Conservation (phyloP, 345 rosid species). For the Linum usitatissimum region DNA sequence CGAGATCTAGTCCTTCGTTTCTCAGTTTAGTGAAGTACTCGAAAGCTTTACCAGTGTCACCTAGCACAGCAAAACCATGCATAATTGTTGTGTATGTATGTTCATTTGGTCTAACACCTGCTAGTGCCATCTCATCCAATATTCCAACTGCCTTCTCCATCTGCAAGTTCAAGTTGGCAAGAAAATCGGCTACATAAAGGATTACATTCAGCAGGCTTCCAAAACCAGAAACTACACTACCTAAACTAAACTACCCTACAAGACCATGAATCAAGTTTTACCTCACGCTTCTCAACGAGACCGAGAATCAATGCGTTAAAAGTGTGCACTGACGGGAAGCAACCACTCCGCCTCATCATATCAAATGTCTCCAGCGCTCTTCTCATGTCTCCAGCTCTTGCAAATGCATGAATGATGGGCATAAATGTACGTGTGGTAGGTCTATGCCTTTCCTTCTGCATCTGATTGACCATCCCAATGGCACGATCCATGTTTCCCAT, state of each 20-base stretch:
- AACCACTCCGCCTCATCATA: conserved; percentile 86
- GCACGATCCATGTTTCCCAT: conserved; percentile 98
- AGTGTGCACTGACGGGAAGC: conserved; percentile 87
- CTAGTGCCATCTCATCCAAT: conserved; percentile 76
- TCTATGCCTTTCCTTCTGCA: conserved; percentile 73
- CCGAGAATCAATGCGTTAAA: conserved; percentile 88
- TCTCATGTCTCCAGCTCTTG: conserved; percentile 68
- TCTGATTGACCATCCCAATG: conserved; percentile 61
- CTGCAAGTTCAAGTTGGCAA: conserved; percentile 30
- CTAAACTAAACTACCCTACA: not conserved
- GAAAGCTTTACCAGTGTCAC: conserved; percentile 91
- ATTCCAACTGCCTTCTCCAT: conserved; percentile 83
- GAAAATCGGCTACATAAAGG: not conserved
- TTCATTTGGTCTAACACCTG: conserved; percentile 69
- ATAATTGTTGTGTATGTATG: conserved; percentile 91
- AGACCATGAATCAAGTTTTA: conserved; percentile 15
- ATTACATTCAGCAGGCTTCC: not conserved
- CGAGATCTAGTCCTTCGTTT: conserved; percentile 77
- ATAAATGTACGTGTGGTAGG: conserved; percentile 78
- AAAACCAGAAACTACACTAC: not conserved
- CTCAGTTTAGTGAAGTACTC: conserved; percentile 71
- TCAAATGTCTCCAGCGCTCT: conserved; percentile 74
- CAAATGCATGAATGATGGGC: conserved; percentile 88
- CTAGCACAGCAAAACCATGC: conserved; percentile 93
- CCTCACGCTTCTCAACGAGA: conserved; percentile 83